Base-by-base conservation (phyloP, 192 early-diverging fungal species). In the Polychytrium aggregatum region DNA sequence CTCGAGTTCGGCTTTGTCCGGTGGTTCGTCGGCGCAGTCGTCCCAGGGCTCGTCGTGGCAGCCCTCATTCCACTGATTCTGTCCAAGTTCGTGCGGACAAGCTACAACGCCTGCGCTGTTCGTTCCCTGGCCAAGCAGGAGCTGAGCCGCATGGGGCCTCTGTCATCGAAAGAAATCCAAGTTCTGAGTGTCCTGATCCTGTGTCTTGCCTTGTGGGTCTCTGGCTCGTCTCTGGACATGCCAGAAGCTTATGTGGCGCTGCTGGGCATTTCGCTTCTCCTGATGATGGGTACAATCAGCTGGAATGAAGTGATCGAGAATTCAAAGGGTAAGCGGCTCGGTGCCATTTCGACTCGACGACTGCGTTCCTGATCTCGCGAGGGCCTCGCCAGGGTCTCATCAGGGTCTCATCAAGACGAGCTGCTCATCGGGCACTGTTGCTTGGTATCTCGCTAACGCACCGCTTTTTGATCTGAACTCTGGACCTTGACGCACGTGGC, bases 271-370 rank as follows among this genome's bases (percentile, higher is more conserved):
- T 55, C 70, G 0, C 41, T 58, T 0, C 56, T 88, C 20, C 47
- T 84, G 10, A 49, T 79, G n/a, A 48, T 75, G 9, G 65, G 76
- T 14, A 73, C 77, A 3, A 22, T 88, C 10, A 46, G 54, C 2
- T 88, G 86, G 86, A 67, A 70, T 25, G 77, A 86, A 42, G 59
- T 88, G 1, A 52, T 64, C 25, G 68, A 53, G 30, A 86, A 84
- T 58, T 60, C 60, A 50, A 79, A 78, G 50, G 84, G 80, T 48
- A 61, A 48, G 52, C 48, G 51, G 53, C 16, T 9, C n/a, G n/a
- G n/a, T n/a, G n/a, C n/a, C n/a, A n/a, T n/a, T n/a, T n/a, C n/a
- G n/a, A n/a, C n/a, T n/a, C n/a, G n/a, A n/a, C n/a, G n/a, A n/a
- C n/a, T n/a, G n/a, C n/a, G n/a, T n/a, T n/a, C n/a, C n/a, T n/a